Conservation (phyloP, 208 protist genomes). For the Trypanosoma congolense region DNA sequence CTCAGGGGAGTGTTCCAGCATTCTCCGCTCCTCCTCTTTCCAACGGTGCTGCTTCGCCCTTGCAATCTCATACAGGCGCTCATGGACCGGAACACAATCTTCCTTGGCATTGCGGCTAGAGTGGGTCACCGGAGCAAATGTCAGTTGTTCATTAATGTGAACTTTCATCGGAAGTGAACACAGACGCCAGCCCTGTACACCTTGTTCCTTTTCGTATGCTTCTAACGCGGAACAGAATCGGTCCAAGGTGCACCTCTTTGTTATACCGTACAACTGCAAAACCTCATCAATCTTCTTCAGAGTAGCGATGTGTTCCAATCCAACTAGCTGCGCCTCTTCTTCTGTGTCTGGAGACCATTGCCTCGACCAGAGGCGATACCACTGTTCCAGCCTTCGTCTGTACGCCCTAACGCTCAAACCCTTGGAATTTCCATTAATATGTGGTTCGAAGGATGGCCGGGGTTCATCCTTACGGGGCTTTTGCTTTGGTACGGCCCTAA, state of each 20-base stretch:
- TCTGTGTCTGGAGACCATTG: background rate
- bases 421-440: conserved; percentile 9
- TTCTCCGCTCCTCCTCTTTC: conserved; percentile 36
- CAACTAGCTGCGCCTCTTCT: background rate
- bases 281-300: conserved; percentile 19
- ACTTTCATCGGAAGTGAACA: conserved; percentile 11
- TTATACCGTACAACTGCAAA: background rate
- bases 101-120: conserved; percentile 13
- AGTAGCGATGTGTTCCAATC: background rate
- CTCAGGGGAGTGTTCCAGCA: conserved; percentile 20
- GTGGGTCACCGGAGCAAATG: conserved; percentile 38
- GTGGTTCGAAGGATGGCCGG: conserved; percentile 8
- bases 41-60: conserved; percentile 31
- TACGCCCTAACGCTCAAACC: conserved; percentile 11
- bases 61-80: conserved; percentile 51
- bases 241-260: conserved; percentile 1
- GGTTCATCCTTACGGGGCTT: conserved; percentile 3
- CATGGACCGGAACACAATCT: conserved; percentile 19
- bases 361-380: conserved; percentile 13
- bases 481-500: conserved; percentile 5
- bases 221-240: conserved; percentile 15
- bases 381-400: conserved; percentile 15
- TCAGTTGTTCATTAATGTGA: conserved; percentile 28
- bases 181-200: conserved; percentile 16
- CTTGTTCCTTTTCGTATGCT: conserved; percentile 12